Base-by-base conservation (phyloP, 768 basidiomycete species). In the Trametes maxima region DNA sequence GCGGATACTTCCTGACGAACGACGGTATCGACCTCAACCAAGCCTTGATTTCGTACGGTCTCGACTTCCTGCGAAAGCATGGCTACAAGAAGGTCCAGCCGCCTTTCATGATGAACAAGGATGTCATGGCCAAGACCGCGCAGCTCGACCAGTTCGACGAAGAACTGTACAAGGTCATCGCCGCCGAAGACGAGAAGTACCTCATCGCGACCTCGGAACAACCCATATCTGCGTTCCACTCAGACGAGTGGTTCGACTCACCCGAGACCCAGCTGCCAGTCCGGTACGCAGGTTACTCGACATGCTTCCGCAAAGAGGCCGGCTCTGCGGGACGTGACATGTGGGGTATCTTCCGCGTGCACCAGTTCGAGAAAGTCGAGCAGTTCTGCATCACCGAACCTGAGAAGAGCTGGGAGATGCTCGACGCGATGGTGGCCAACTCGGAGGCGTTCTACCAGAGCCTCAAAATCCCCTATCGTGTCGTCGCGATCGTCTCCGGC, bases 331-430 rank as follows among this genome's bases (percentile, higher is more conserved):
- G 97, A 3, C 89, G 94, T 57, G 97, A 99, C 68, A 98, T 96
- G 82, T 98, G 97, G 95, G 97, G 97, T 59, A 98, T 98, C 76
- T 99, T 99, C 87, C 92, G 97, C 22, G 96, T 99, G 56, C 97
- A 99, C 73, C 97, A 99, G 76, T 99, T 99, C 67, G 97, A 99
- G 78, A 99, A 99, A 80, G 85, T 99, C 54, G 97, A 99, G 73
- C 87, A 98, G 80, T 98, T 98, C 76, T 88, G 90, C 78, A 83
- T 99, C 68, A 98, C 96, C 7, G 90, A 94, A 24, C 95, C 97
- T 0, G 89, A 92, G 66, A 90, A 94, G 73, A 96, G 95, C 71
- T 95, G 95, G 89, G 89, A 86, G 73, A 90, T 88, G 85, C 91
- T 98, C 68, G 91, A 99, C 60, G 78, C 78, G 60, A 99, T 98